Base-by-base conservation (phyloP, 1,139 yeast genomes). In the Saccharomycopsis hybrid region DNA sequence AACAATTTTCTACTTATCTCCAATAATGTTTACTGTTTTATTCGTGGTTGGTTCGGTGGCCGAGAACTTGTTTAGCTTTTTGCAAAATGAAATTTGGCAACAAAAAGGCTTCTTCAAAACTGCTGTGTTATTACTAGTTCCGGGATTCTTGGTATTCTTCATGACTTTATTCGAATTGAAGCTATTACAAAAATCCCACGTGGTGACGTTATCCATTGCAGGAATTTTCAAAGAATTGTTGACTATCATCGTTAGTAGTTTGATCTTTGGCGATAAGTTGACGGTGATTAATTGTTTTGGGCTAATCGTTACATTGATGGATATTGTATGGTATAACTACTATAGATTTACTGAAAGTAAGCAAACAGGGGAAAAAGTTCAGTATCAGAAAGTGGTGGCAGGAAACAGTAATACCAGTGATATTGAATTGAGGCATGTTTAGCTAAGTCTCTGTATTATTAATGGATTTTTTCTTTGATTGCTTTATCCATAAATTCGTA, bases 121-220 rank as follows among this genome's bases (percentile, higher is more conserved):
- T 4, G 58, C 83, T 1, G 53, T 74, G 1, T 67, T 88, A 33
- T 68, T 92, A 60, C 61, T 85, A 9, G 69, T 88, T 41, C 98
- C 98, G 0, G 97, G 98, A 0, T 56, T 85, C 8, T 68, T 87
- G 44, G 97, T 96, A 7, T 89, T 90, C 60, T 75, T 85, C 66
- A 85, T 92, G 94, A 92, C 97, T 0, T 67, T 88, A 37, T 80
- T 94, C 58, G 98, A 92, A 64, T 92, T 87, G 66, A 81, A 85
- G 56, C 77, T 92, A 13, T 72, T 92, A 46, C 82, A 86, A 51
- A 78, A 85, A 46, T 87, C 97, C 0, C 87, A 87, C 52, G 92
- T 94, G 11, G 73, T 89, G 39, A 90, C 98, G 0, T 69, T 92
- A 39, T 82, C 94, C 3, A 80, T 92, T 37, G 96, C 95, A 0